Evolutionary conservation across 164 flowering plant genomes (phyloP).

Genomic region (Macadamia integrifolia): DNA sequence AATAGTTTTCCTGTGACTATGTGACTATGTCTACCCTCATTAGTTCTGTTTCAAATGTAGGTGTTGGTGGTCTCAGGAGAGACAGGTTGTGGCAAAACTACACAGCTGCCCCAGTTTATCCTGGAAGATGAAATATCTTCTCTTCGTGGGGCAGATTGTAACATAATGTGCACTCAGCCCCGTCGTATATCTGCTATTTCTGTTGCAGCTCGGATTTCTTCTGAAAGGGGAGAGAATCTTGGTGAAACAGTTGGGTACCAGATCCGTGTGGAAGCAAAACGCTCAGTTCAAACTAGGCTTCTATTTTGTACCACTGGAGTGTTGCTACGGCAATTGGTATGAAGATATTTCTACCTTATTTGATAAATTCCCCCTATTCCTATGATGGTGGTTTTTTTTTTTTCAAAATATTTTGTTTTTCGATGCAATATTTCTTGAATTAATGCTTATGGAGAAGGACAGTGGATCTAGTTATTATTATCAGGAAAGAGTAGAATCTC

Average conservation of each 20-base stretch:
- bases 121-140: constrained; percentile 77
- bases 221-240: constrained; percentile 86
- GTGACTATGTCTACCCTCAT: background rate
- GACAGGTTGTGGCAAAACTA: constrained; percentile 99
- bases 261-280: constrained; percentile 85
- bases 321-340: constrained; percentile 78
- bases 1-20: background rate
- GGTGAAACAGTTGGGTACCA: constrained; percentile 97
- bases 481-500: no score
- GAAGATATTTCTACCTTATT: background rate
- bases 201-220: constrained; percentile 78
- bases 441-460: no score
- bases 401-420: background rate
- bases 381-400: background rate
- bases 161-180: constrained; percentile 93
- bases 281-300: constrained; percentile 67
- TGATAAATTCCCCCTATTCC: background rate
- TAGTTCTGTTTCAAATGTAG: constrained; percentile 29
- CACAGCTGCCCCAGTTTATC: constrained; percentile 93
- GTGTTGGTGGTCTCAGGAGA: constrained; percentile 94
- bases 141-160: constrained; percentile 77
- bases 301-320: constrained; percentile 96
- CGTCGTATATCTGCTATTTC: constrained; percentile 97
- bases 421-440: no score
- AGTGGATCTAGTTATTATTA: no score